A percentile compares a stretch with the other conserved stretches of the same genome.
phyloP scores from a whole-genome alignment of 164 flowering plant species.

The Annona squamosa region DNA sequence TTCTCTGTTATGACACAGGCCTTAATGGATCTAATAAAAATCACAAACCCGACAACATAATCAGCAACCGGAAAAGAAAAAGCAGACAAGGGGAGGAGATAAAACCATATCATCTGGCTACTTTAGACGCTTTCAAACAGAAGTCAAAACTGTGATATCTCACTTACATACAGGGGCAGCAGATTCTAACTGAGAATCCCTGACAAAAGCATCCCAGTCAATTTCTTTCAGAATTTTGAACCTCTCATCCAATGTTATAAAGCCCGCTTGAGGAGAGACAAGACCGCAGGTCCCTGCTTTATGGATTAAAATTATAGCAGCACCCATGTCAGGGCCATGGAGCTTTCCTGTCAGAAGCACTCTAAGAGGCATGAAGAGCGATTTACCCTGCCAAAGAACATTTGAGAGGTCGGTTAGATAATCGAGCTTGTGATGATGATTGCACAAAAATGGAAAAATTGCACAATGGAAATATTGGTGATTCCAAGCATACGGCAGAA shows the following conservation, averaged over 20 bases:
- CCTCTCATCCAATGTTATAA: constrained; percentile 61
- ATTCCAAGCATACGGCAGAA: neutral
- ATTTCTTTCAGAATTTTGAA: constrained; percentile 50
- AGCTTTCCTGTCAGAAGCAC: constrained; percentile 88
- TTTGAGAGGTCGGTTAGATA: too few relatives aligned
- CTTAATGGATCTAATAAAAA: too few relatives aligned
- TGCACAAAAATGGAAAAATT: neutral
- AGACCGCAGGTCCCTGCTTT: constrained; percentile 51
- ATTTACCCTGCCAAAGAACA: constrained; percentile 62
- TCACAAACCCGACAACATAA: too few relatives aligned
- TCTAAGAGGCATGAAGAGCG: constrained; percentile 91
- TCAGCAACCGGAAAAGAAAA: too few relatives aligned
- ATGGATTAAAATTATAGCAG: constrained; percentile 52
- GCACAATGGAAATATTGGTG: neutral
- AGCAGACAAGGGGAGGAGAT: too few relatives aligned
- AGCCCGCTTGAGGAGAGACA: constrained; percentile 50
- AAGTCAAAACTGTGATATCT: constrained; percentile 17
- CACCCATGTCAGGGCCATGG: constrained; percentile 90
- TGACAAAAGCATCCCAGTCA: constrained; percentile 59
- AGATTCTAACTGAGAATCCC: constrained; percentile 33
- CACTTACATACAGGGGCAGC: constrained; percentile 28
- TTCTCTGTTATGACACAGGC: too few relatives aligned
- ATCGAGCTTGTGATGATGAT: neutral
- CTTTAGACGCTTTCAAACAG: neutral
- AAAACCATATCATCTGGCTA: neutral